Evolutionary conservation across 495 filamentous ascomycete species (phyloP).

Genomic region (Penicillium parvum): DNA sequence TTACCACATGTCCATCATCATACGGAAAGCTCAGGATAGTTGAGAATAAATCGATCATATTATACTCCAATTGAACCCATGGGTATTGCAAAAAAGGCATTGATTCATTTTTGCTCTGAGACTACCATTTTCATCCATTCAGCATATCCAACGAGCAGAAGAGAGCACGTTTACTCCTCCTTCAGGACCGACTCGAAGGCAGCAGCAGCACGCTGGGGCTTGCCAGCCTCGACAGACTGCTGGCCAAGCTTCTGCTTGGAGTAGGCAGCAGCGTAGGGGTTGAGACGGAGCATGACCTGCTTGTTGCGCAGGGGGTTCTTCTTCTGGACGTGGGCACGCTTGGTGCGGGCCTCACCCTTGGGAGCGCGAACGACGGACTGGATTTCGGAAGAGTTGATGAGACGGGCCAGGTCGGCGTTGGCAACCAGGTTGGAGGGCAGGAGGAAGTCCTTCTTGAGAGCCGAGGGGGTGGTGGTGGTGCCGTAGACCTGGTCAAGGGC

Average conservation of each 20-base stretch:
- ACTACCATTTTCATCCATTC: conserved; percentile 26
- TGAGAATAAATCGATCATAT: conserved; percentile 31
- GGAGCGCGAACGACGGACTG: conserved; percentile 87
- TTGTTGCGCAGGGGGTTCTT: conserved; percentile 99
- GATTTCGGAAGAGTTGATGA: conserved; percentile 98
- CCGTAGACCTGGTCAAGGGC: conserved; percentile 96
- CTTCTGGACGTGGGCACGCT: conserved; percentile 91
- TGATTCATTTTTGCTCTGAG: conserved; percentile 31
- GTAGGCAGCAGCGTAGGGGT: conserved; percentile 91
- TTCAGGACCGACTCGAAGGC: conserved; percentile 48
- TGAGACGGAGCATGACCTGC: conserved; percentile 93
- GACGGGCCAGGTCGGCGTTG: conserved; percentile 88
- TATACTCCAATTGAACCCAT: conserved; percentile 25
- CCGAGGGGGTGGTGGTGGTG: conserved; percentile 73
- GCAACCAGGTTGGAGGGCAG: conserved; percentile 82
- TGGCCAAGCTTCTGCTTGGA: conserved; percentile 75
- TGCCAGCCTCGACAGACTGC: conserved; percentile 49
- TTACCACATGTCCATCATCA: too few species aligned
- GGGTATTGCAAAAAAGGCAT: conserved; percentile 35
- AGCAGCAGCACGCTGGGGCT: conserved; percentile 49
- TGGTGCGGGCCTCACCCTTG: conserved; percentile 84
- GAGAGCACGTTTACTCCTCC: conserved; percentile 46
- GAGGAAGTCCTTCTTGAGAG: conserved; percentile 97
- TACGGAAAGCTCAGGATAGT: conserved; percentile 1
- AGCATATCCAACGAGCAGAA: conserved; percentile 15